Conservation (phyloP, 2,329 filamentous ascomycete genomes). For the Fulvia fulva region DNA sequence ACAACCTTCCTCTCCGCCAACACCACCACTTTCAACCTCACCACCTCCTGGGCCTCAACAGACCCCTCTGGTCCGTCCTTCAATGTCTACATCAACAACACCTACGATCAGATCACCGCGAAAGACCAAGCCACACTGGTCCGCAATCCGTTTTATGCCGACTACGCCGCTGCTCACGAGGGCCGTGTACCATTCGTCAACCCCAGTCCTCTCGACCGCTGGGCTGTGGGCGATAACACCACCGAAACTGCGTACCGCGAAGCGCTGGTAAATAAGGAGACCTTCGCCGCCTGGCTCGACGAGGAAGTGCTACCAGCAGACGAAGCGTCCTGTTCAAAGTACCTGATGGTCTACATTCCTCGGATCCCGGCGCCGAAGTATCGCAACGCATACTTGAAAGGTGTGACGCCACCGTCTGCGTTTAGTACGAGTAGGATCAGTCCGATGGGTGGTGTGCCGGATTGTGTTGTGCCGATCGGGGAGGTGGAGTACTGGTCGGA, state of each 20-base stretch:
- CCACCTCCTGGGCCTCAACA: constrained; percentile 35
- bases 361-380: constrained; percentile 40
- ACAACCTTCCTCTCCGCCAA: constrained; percentile 41
- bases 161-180: constrained; percentile 46
- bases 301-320: constrained; percentile 42
- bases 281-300: constrained; percentile 49
- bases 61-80: constrained; percentile 34
- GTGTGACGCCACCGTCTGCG: constrained; percentile 46
- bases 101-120: constrained; percentile 46
- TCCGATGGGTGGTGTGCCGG: constrained; percentile 45
- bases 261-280: constrained; percentile 49
- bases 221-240: constrained; percentile 44
- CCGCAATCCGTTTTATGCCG: constrained; percentile 48
- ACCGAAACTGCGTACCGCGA: constrained; percentile 37
- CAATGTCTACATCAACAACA: constrained; percentile 38
- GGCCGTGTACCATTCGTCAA: constrained; percentile 49
- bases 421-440: constrained; percentile 48
- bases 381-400: constrained; percentile 42
- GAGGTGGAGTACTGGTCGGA: constrained; percentile 45
- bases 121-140: constrained; percentile 47
- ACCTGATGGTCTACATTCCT: constrained; percentile 49
- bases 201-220: constrained; percentile 46
- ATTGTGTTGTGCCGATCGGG: constrained; percentile 42
- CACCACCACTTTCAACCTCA: constrained; percentile 36
- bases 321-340: constrained; percentile 47